Conservation (phyloP, 805 yeast genomes). For the Ogataea ganodermae region DNA sequence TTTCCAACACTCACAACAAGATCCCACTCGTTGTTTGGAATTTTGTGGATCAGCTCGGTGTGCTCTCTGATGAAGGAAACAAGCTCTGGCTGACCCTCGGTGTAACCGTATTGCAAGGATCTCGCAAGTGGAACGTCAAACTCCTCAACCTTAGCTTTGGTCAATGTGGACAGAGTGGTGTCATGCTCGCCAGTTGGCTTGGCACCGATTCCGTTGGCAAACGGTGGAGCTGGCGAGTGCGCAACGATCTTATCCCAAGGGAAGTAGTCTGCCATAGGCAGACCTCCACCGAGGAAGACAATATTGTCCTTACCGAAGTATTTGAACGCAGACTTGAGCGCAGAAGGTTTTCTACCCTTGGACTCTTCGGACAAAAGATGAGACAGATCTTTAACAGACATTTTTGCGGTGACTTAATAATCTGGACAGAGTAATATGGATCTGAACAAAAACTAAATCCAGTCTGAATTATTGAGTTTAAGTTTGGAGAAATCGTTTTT, state of each 20-base stretch:
- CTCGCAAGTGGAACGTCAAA: conserved; percentile 73
- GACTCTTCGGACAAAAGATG: conserved; percentile 81
- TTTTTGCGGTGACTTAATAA: conserved; percentile 2
- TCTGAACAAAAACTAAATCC: background rate
- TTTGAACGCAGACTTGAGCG: conserved; percentile 81
- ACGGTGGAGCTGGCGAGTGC: conserved; percentile 78
- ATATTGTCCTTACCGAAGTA: conserved; percentile 73
- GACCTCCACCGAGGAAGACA: conserved; percentile 92
- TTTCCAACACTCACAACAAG: conserved; percentile 75
- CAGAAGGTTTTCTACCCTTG: conserved; percentile 70
- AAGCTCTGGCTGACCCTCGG: conserved; percentile 79
- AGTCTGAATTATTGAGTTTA: background rate
- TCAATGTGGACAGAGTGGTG: conserved; percentile 38
- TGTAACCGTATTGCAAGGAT: conserved; percentile 89
- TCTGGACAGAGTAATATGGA: background rate
- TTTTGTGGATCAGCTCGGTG: conserved; percentile 53
- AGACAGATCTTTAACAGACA: conserved; percentile 65
- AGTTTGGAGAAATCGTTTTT: background rate
- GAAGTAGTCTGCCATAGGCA: conserved; percentile 88
- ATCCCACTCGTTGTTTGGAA: conserved; percentile 73
- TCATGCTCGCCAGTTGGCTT: conserved; percentile 43
- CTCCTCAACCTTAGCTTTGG: conserved; percentile 45
- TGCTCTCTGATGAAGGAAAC: conserved; percentile 73
- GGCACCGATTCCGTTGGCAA: conserved; percentile 75
- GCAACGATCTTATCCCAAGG: conserved; percentile 81